These are phyloP conservation scores for Fusarium papillatum DNA, from an alignment of 2,329 filamentous ascomycete genomes.

Conservation along the genomic window DNA sequence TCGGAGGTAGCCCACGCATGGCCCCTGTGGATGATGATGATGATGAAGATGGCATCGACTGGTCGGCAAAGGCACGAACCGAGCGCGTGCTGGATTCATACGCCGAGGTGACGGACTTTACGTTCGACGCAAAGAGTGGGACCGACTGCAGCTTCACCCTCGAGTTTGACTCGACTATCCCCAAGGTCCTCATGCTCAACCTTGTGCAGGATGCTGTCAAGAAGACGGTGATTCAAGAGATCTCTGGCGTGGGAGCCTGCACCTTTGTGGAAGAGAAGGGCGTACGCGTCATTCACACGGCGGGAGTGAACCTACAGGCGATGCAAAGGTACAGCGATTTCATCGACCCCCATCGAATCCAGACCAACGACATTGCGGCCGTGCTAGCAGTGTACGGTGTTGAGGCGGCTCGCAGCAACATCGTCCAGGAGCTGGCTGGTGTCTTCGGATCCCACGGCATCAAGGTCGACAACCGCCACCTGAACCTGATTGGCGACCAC, in stretches of 20 bases:
- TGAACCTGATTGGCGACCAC: constrained; percentile 96
- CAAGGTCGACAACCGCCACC: constrained; percentile 88
- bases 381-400: constrained; percentile 92
- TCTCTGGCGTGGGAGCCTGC: constrained; percentile 81
- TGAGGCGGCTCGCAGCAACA: constrained; percentile 89
- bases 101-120: constrained; percentile 80
- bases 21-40: constrained; percentile 55
- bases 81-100: constrained; percentile 74
- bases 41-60: constrained; percentile 51
- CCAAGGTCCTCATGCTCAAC: constrained; percentile 94
- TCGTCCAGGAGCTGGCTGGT: constrained; percentile 85
- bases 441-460: constrained; percentile 96
- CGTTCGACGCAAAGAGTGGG: constrained; percentile 81
- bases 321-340: constrained; percentile 91
- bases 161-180: constrained; percentile 83
- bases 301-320: constrained; percentile 88
- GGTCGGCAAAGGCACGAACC: constrained; percentile 65
- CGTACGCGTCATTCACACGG: constrained; percentile 77
- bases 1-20: constrained; percentile 62
- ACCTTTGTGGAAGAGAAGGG: constrained; percentile 71
- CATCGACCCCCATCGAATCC: constrained; percentile 87
- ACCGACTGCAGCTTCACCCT: constrained; percentile 85
- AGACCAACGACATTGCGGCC: constrained; percentile 93
- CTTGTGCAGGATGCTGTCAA: constrained; percentile 87
- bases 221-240: constrained; percentile 88